These are phyloP conservation scores for Umbelopsis sp. DNA, from an alignment of 192 early-diverging fungal species.

Conservation along the genomic window DNA sequence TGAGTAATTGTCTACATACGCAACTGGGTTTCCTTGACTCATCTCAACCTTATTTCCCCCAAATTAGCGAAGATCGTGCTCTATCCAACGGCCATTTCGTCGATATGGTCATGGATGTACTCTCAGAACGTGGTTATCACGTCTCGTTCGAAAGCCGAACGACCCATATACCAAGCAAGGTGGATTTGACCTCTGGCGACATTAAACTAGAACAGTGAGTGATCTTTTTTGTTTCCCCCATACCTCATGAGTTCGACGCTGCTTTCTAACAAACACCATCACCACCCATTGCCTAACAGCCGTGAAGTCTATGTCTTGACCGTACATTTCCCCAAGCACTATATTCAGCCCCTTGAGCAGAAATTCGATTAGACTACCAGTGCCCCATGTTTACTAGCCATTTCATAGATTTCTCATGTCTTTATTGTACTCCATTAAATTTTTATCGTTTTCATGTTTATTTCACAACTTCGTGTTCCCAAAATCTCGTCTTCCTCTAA, in stretches of 20 bases:
- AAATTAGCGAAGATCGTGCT: conserved; percentile 42
- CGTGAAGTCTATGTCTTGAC: conserved; percentile 51
- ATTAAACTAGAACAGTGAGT: conserved; percentile 54
- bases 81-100: conserved; percentile 51
- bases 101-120: conserved; percentile 57
- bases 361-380: conserved; percentile 46
- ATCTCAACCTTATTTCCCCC: background rate
- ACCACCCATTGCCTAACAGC: conserved; percentile 22
- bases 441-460: background rate
- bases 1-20: conserved; percentile 29
- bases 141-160: conserved; percentile 56
- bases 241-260: too few relatives aligned
- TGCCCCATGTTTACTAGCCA: background rate
- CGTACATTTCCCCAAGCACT: conserved; percentile 60
- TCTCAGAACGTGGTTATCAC: conserved; percentile 61
- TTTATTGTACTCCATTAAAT: background rate
- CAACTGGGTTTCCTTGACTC: background rate
- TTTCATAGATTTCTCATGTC: background rate
- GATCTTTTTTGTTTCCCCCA: background rate
- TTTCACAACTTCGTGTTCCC: too few relatives aligned
- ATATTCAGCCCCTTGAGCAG: conserved; percentile 62
- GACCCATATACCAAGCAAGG: conserved; percentile 49
- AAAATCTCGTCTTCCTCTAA: too few relatives aligned
- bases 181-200: conserved; percentile 51
- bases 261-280: too few relatives aligned